Conservation (phyloP, 768 basidiomycete species). For the Termitomyces sp. region DNA sequence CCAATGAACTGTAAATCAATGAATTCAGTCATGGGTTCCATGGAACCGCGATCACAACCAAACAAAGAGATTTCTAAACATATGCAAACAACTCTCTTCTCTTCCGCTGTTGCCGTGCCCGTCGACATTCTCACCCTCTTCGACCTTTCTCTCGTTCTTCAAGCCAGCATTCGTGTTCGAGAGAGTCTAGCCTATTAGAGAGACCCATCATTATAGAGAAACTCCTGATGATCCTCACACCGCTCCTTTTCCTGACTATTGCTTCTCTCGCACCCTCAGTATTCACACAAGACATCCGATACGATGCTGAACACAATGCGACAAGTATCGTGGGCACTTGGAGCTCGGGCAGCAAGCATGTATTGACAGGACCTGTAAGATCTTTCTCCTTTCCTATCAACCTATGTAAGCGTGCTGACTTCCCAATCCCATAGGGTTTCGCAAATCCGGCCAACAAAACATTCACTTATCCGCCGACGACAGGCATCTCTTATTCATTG, state of each 20-base stretch:
- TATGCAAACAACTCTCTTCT: slow-evolving; percentile 10
- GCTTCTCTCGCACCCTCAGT: slow-evolving; percentile 30
- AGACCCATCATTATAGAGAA: slow-evolving; percentile 9
- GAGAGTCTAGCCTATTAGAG: slow-evolving; percentile 6
- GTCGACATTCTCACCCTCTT: slow-evolving; percentile 8
- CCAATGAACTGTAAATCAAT: background rate
- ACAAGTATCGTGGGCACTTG: slow-evolving; percentile 79
- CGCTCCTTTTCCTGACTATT: slow-evolving; percentile 33
- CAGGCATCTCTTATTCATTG: slow-evolving; percentile 90
- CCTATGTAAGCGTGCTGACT: slow-evolving; percentile 4
- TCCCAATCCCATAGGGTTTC: slow-evolving; percentile 52
- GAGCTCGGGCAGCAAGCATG: slow-evolving; percentile 72
- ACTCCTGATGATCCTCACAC: slow-evolving; percentile 34
- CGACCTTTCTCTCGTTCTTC: slow-evolving; percentile 12
- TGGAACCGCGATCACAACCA: background rate
- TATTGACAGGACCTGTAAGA: slow-evolving; percentile 81
- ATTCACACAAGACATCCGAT: slow-evolving; percentile 34
- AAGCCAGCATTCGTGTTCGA: slow-evolving; percentile 5
- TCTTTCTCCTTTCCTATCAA: background rate
- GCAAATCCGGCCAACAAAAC: slow-evolving; percentile 77
- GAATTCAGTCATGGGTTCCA: too few relatives aligned
- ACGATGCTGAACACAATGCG: slow-evolving; percentile 51
- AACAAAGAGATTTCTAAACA: slow-evolving; percentile 16
- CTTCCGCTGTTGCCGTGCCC: slow-evolving; percentile 14
- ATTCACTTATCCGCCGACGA: slow-evolving; percentile 80